These are phyloP conservation scores for Solanum piurae DNA, from an alignment of 257 asterid species.

Conservation along the genomic window DNA sequence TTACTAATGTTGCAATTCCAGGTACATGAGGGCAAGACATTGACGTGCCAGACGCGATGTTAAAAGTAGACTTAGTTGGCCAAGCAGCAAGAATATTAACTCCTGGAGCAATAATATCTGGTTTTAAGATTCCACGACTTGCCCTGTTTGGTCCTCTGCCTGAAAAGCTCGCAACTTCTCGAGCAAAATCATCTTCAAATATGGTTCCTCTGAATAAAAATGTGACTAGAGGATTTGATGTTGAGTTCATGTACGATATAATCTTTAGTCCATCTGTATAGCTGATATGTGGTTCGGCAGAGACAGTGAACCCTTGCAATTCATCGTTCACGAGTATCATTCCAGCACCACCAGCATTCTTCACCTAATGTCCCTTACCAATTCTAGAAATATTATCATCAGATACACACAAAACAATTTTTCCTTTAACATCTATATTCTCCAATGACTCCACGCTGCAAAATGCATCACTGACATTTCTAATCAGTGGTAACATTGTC, in stretches of 20 bases:
- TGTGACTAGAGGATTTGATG: neutral
- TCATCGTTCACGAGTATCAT: slow-evolving; percentile 17
- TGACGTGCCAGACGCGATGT: slow-evolving; percentile 17
- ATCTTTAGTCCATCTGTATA: slow-evolving; percentile 15
- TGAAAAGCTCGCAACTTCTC: slow-evolving; percentile 7
- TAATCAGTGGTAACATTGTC: neutral
- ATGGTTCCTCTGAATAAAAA: slow-evolving; percentile 18
- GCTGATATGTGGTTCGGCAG: slow-evolving; percentile 6
- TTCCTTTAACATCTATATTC: slow-evolving; percentile 2
- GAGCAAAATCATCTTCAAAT: slow-evolving; percentile 8
- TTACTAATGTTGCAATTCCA: slow-evolving; percentile 21
- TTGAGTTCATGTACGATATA: slow-evolving; percentile 10
- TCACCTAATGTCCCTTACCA: slow-evolving; percentile 11
- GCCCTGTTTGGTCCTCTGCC: slow-evolving; percentile 21
- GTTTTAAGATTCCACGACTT: slow-evolving; percentile 21
- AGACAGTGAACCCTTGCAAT: neutral
- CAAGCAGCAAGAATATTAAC: slow-evolving; percentile 20
- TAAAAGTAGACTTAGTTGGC: slow-evolving; percentile 10
- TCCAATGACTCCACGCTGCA: slow-evolving; percentile 10
- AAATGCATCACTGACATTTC: neutral
- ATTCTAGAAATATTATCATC: neutral
- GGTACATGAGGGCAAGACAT: slow-evolving; percentile 28
- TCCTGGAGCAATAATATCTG: slow-evolving; percentile 24
- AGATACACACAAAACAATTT: slow-evolving; percentile 13
- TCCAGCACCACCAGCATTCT: slow-evolving; percentile 28